Base-by-base conservation (phyloP, 495 filamentous ascomycete genomes). In the Achaetomiella virescens region DNA sequence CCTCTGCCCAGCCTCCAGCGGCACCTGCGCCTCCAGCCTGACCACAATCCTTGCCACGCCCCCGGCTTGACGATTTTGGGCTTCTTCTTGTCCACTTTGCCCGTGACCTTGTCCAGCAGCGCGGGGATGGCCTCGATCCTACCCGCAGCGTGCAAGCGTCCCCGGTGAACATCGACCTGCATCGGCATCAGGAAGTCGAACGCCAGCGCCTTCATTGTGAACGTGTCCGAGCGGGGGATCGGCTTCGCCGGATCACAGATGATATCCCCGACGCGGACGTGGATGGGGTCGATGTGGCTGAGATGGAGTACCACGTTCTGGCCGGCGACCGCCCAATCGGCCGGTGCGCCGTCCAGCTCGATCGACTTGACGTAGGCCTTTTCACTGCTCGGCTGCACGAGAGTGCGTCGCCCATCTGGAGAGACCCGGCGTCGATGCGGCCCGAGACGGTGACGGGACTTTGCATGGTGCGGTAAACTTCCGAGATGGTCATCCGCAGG, bases 291-390 rank as follows among this genome's bases (percentile, higher is more conserved):
- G 64, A 96, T 91, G 53, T 89, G 88, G n/a, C 81, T 78, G 50
- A 98, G 78, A 63, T 95, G 87, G 18, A 98, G 70, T 2, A 85
- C 83, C 10, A 87, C 81, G 52, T 95, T 95, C 63, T 97, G 90
- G 14, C 95, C 91, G 2, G 91, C 93, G n/a, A 97, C 91, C 4
- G 90, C 93, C 91, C 90, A 98, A 54, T 96, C 89, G 11, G 71
- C 77, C 3, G 80, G 70, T 38, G 87, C 83, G 20, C 81, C 78
- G 59, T 91, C 85, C 17, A 90, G 79, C 59, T 90, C 85, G 17
- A 98, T 63, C 11, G 78, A 85, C 64, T 87, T 93, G 63, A 97
- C 78, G 27, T 77, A 80, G 5, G 88, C 89, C 37, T 80, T 89
- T 65, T 96, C 88, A 5, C 80, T 81, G 45, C 85, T 86, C 0